Conservation (phyloP, 768 basidiomycete species). For the Coprinellus micaceus region DNA sequence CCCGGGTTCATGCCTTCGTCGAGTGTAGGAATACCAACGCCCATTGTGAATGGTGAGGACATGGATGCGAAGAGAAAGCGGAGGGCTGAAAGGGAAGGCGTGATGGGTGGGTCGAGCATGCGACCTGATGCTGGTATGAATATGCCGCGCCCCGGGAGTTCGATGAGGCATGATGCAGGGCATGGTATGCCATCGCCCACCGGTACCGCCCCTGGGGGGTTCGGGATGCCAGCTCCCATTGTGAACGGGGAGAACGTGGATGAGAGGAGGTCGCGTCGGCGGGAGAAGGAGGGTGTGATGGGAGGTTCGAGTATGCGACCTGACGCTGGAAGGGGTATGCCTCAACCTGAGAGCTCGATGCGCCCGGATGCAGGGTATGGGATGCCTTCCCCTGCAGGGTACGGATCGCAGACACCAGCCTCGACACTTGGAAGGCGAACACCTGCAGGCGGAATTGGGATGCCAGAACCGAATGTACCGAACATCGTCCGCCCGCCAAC, state of each 20-base stretch:
- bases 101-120: not conserved
- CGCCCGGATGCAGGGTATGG: not conserved
- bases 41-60: not conserved
- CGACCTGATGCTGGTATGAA: not conserved
- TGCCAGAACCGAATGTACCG: slow-evolving; percentile 7
- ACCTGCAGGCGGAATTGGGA: not conserved
- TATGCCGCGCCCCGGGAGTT: not conserved
- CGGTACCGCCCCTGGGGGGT: not conserved
- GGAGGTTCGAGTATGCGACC: not conserved
- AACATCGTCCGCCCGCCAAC: not conserved
- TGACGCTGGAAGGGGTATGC: not conserved
- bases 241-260: too few relatives aligned
- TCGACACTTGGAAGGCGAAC: not conserved
- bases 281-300: too few relatives aligned
- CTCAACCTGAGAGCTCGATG: not conserved
- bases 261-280: too few relatives aligned
- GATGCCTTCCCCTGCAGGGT: not conserved
- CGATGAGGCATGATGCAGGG: not conserved
- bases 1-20: slow-evolving; percentile 3
- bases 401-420: not conserved
- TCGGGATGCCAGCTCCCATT: too few relatives aligned
- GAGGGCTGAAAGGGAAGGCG: not conserved
- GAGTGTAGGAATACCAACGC: not conserved
- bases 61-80: slow-evolving; percentile 1
- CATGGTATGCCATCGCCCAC: not conserved